Evolutionary conservation across 441 rosid species (phyloP).

Genomic region (Raphanus hybrid): DNA sequence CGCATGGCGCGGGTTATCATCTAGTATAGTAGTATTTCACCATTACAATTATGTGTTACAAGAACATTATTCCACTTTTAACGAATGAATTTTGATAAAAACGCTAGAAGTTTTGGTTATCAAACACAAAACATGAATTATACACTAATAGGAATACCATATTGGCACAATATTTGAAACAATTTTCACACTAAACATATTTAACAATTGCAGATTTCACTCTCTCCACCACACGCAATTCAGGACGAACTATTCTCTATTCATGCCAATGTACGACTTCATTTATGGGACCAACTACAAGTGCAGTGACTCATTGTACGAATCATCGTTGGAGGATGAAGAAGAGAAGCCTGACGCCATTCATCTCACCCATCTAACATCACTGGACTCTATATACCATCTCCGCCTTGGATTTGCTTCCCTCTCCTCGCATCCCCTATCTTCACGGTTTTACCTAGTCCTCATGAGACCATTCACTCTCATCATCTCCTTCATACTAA

Average conservation of each 20-base stretch:
- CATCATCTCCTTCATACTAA: conserved; percentile 36
- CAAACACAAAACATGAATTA: neutral
- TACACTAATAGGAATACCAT: neutral
- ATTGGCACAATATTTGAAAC: neutral
- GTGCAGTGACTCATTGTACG: conserved; percentile 46
- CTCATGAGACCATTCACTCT: conserved; percentile 51
- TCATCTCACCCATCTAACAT: conserved; percentile 61
- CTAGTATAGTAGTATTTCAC: neutral
- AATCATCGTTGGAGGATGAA: conserved; percentile 43
- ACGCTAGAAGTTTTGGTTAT: neutral
- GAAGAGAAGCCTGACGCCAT: conserved; percentile 55
- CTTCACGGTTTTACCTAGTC: conserved; percentile 42
- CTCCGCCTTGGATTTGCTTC: conserved; percentile 54
- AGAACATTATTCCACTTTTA: neutral
- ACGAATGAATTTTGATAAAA: neutral
- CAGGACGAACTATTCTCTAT: conserved; percentile 60
- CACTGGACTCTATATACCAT: conserved; percentile 59
- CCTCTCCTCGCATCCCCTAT: conserved; percentile 50
- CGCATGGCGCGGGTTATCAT: no score
- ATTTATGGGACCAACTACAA: conserved; percentile 59
- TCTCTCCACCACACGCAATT: conserved; percentile 76
- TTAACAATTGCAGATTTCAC: conserved; percentile 47
- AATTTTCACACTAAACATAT: conserved; percentile 8
- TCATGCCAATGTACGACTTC: conserved; percentile 73
- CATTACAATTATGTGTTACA: neutral